A percentile compares a stretch with the other conserved stretches of the same genome.
phyloP scores from a whole-genome alignment of 1,284 basidiomycete species.

The Austroboletus novae-zelandiae region DNA sequence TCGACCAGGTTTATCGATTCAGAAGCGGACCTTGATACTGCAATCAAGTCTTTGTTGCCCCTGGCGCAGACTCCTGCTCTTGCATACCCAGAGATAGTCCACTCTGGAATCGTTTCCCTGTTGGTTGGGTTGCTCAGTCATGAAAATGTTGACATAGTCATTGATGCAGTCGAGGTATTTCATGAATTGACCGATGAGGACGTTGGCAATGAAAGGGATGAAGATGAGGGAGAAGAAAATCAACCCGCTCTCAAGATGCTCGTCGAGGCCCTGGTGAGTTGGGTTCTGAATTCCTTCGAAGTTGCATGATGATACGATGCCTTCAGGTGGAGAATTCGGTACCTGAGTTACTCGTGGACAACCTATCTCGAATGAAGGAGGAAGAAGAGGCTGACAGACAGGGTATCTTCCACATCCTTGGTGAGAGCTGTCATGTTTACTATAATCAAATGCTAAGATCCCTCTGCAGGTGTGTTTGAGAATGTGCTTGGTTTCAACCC shows the following conservation, averaged over 20 bases:
- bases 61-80: constrained; percentile 84
- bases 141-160: constrained; percentile 92
- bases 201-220: constrained; percentile 75
- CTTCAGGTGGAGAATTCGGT: constrained; percentile 76
- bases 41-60: constrained; percentile 83
- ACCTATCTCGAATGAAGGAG: constrained; percentile 80
- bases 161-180: constrained; percentile 87
- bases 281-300: neutral
- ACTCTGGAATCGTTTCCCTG: constrained; percentile 65
- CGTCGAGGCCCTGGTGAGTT: constrained; percentile 70
- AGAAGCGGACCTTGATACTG: constrained; percentile 88
- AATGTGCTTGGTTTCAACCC: constrained; percentile 88
- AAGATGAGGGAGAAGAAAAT: constrained; percentile 65
- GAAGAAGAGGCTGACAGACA: constrained; percentile 84
- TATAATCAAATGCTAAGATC: constrained; percentile 2
- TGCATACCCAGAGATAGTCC: constrained; percentile 89
- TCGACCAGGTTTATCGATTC: constrained; percentile 91
- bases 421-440: constrained; percentile 36
- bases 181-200: constrained; percentile 98
- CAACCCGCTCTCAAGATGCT: constrained; percentile 71
- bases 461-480: constrained; percentile 81
- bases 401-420: constrained; percentile 90
- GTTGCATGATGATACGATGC: constrained; percentile 1
- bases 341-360: constrained; percentile 88
- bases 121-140: constrained; percentile 87